Percentiles rank a stretch among this genome's conserved stretches.
phyloP scores from a whole-genome alignment of 208 protist species.

The Acanthamoeba castellanii region DNA sequence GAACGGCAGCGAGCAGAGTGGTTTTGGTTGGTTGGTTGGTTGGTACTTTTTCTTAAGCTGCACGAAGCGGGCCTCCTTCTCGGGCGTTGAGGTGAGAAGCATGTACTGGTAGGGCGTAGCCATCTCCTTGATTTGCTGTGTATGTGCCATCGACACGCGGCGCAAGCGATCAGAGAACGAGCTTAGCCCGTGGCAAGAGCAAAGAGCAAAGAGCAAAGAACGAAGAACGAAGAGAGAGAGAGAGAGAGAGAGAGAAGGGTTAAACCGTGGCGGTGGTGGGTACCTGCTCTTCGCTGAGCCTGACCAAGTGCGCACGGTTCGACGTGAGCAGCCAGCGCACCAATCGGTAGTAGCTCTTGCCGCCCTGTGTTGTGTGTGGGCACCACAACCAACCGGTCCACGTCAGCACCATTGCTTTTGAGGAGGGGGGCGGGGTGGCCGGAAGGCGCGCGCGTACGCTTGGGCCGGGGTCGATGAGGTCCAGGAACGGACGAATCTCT shows the following conservation, averaged over 20 bases:
- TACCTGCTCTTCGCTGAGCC: constrained; percentile 70
- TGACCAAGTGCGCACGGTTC: constrained; percentile 80
- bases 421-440: neutral
- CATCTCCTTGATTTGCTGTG: constrained; percentile 78
- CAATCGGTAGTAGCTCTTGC: constrained; percentile 49
- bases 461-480: constrained; percentile 3
- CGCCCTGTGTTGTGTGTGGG: neutral
- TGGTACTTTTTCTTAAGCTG: constrained; percentile 78
- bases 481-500: constrained; percentile 48
- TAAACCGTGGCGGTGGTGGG: neutral
- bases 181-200: neutral
- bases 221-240: neutral
- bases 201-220: neutral
- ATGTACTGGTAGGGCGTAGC: constrained; percentile 84
- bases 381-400: neutral
- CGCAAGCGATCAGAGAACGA: neutral
- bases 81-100: constrained; percentile 78
- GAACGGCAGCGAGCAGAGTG: too few relatives aligned
- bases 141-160: neutral
- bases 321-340: constrained; percentile 71
- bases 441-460: neutral
- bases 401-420: neutral
- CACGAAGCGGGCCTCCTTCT: constrained; percentile 79
- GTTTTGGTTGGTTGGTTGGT: too few relatives aligned
- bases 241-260: neutral